Evolutionary conservation across 2,329 filamentous ascomycete species (phyloP), one percentile per base, ranked within the genome.

Genomic region (Xylaria polymorpha): DNA sequence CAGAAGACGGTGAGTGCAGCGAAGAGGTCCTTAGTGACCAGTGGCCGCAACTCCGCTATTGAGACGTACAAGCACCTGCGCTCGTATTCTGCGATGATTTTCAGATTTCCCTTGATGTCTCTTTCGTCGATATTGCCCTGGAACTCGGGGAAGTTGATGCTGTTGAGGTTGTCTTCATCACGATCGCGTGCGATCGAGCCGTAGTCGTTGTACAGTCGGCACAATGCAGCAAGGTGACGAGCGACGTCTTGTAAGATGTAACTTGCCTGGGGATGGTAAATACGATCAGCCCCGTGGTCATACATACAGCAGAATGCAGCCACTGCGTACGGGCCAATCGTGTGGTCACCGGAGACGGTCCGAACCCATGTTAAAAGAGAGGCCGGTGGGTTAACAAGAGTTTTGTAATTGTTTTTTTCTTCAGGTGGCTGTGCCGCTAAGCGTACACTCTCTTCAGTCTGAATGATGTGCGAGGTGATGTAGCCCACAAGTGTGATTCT

Each of bases 141-240:
- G 62, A 69, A 74, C 43, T 58, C 55, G 8, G 39, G 55, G 12
- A 58, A 58, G 15, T 58, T 43, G 20, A 58, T n/a, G 6, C 20
- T 41, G 20, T 58, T 58, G n/a, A 58, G 37, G 7, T 43, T 58
- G 2, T 20, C 37, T 18, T 43, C 55, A 18, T 8, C 37, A 7
- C 12, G 18, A n/a, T 58, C 55, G 1, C 55, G 37, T 18, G n/a
- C 5, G n/a, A 43, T 10, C 7, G 55, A 58, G n/a, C 55, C 55
- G 37, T 58, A 58, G 39, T 58, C 55, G 20, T 58, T 58, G 37
- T 58, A 43, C 20, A 58, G 22, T 4, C 55, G 37, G 22, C 55
- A 58, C 10, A 58, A 9, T 18, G 37, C 12, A 7, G 55, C 55
- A 9, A 58, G 37, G 14, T 44, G 55, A 18, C 39, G 39, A 43